Base-by-base conservation (phyloP, 78 protist genomes). In the Planoprotostelium fungivorum region DNA sequence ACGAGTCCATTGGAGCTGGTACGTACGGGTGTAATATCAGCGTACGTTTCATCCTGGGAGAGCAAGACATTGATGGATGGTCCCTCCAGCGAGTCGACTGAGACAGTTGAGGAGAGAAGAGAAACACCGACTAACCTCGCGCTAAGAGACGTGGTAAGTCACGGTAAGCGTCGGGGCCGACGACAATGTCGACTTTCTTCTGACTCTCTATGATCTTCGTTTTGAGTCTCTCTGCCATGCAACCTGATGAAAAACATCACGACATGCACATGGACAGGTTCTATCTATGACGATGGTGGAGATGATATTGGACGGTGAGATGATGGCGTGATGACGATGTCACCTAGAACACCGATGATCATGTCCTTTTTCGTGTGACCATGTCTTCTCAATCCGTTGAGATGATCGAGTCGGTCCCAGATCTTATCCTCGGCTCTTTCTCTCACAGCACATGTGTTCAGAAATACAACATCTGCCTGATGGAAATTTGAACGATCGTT, bases 41-140 rank as follows among this genome's bases (percentile, higher is more conserved):
- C 99, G 84, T 98, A 98, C 37, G 99, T 97, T 92, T 97, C 99
- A 0, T 97, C 99, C 0, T 92, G 93, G 0, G 98, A 96, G 37
- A 97, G 92, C 51, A 37, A 51, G 29, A 96, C 97, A 38, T 97
- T 96, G 86, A 96, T 89, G 0, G 95, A 93, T 37, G 87, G 87
- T 35, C 87, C 94, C 35, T 29, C 37, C 10, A 88, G 90, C 34
- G 89, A 87, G 36, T 93, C 93, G 34, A 86, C 88, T 85, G 36
- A 5, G 29, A 36, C 16, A 5, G 37, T 35, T 85, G 16, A 85
- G 34, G 5, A 5, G 35, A 25, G 34, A 5, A 36, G 35, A 5
- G 5, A 37, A 23, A 85, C 36, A 25, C 16, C 5, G 16, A 35
- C 38, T 38, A 90, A 0, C 89, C 92, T 28, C 0, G 34, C 34